phyloP scores from a whole-genome alignment of 768 basidiomycete species.

The Guyanaporus albipodus region DNA sequence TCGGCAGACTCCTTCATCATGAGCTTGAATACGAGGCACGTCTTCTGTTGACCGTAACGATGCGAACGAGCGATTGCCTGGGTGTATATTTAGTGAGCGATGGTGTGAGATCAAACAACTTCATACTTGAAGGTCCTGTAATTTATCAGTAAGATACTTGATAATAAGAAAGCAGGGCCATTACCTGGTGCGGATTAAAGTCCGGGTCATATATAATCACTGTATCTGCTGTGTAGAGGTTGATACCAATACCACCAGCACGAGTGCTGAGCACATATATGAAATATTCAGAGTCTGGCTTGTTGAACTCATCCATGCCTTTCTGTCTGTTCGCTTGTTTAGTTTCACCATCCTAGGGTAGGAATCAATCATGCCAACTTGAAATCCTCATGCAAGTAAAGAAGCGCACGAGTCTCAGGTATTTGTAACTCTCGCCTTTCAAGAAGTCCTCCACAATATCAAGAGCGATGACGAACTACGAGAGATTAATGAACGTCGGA shows the following conservation, averaged over 20 bases:
- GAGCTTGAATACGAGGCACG: conserved; percentile 91
- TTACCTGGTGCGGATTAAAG: conserved; percentile 94
- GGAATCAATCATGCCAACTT: conserved; percentile 4
- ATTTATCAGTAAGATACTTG: conserved; percentile 9
- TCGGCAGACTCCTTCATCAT: conserved; percentile 95
- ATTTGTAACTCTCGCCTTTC: conserved; percentile 73
- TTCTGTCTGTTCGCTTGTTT: conserved; percentile 85
- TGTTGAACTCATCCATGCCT: conserved; percentile 94
- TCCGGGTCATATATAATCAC: conserved; percentile 94
- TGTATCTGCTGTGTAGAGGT: conserved; percentile 88
- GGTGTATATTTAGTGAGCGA: conserved; percentile 5
- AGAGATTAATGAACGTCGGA: neutral
- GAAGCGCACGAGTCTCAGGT: conserved; percentile 62
- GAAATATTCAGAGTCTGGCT: conserved; percentile 79
- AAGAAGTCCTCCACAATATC: conserved; percentile 89
- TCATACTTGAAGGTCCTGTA: conserved; percentile 80
- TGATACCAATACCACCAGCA: conserved; percentile 93
- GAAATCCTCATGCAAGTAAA: conserved; percentile 7
- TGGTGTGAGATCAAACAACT: neutral
- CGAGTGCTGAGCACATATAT: conserved; percentile 90
- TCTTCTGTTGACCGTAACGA: conserved; percentile 93
- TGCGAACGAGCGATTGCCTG: conserved; percentile 94
- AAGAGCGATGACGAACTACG: conserved; percentile 82
- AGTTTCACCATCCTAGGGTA: conserved; percentile 78
- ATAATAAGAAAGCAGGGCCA: conserved; percentile 15